Evolutionary conservation across 805 yeast genomes (phyloP).

Genomic region (Ogataea trehaloabstinens): DNA sequence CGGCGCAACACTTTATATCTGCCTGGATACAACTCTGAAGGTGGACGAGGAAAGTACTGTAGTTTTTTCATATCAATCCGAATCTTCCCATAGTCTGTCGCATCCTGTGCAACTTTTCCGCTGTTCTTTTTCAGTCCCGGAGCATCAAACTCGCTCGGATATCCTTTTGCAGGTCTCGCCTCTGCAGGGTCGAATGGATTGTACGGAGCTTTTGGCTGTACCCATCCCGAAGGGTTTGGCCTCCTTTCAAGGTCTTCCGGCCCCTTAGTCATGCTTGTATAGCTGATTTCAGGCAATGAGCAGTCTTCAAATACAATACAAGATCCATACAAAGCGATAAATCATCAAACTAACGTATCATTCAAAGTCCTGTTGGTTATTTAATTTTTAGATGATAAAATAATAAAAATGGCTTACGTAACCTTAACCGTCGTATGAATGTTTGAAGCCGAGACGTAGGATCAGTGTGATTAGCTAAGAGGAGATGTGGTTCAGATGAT

Average conservation of each 20-base stretch:
- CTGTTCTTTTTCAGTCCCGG: slow-evolving; percentile 58
- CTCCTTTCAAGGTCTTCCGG: slow-evolving; percentile 48
- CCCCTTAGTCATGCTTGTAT: slow-evolving; percentile 1
- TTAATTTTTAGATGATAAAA: too few relatives aligned
- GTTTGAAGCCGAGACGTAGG: too few relatives aligned
- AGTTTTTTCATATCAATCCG: slow-evolving; percentile 71
- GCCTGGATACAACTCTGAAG: slow-evolving; percentile 72
- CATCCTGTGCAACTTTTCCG: slow-evolving; percentile 53
- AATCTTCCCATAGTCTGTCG: slow-evolving; percentile 64
- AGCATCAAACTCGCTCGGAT: slow-evolving; percentile 74
- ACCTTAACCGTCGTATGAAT: too few relatives aligned
- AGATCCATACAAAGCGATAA: too few relatives aligned
- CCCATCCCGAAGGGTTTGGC: slow-evolving; percentile 79
- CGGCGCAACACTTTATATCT: slow-evolving; percentile 69
- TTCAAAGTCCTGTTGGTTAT: too few relatives aligned
- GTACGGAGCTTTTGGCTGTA: slow-evolving; percentile 78
- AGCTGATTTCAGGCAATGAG: not conserved
- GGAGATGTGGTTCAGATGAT: too few relatives aligned
- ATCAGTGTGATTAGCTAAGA: too few relatives aligned
- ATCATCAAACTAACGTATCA: too few relatives aligned
- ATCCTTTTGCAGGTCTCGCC: slow-evolving; percentile 75
- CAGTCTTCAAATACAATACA: too few relatives aligned
- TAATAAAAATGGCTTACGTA: too few relatives aligned
- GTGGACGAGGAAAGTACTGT: slow-evolving; percentile 77
- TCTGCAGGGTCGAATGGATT: slow-evolving; percentile 83